Evolutionary conservation across 352 stramenopile species (phyloP).

Genomic region (Phytophthora podocarpi): DNA sequence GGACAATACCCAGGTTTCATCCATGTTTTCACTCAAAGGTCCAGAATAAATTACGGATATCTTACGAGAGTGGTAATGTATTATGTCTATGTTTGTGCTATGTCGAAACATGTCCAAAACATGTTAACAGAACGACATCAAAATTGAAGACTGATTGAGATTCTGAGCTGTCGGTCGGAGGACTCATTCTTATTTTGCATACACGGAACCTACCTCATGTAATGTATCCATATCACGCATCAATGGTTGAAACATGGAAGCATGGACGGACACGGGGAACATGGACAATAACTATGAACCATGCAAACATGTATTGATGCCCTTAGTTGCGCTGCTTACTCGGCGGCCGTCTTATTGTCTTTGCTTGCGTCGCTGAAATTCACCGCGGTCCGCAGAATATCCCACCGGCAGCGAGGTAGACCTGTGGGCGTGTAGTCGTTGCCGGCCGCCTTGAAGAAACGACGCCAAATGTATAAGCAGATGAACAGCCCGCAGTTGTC

Average conservation of each 20-base stretch:
- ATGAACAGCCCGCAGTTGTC: slow-evolving; percentile 7
- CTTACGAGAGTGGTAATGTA: not conserved
- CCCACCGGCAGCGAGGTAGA: not conserved
- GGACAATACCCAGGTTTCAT: too few species aligned
- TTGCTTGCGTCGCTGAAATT: not conserved
- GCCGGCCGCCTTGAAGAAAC: not conserved
- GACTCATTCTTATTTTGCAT: not conserved
- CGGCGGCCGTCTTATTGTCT: not conserved
- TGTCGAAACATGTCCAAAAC: not conserved
- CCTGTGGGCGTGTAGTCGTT: not conserved
- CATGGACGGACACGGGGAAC: not conserved
- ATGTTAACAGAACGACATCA: not conserved
- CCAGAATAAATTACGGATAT: not conserved
- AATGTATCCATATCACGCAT: too few species aligned
- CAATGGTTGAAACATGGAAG: too few species aligned
- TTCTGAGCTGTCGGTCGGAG: not conserved
- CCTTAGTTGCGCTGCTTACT: not conserved
- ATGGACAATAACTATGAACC: not conserved
- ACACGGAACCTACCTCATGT: not conserved
- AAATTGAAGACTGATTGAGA: not conserved
- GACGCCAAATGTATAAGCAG: not conserved
- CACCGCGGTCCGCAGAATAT: not conserved
- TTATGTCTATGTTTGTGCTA: not conserved
- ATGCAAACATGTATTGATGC: not conserved
- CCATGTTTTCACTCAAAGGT: slow-evolving; percentile 2